These are phyloP conservation scores for Cutaneotrichosporon cavernicola DNA, from an alignment of 1,284 basidiomycete genomes.

Conservation along the genomic window DNA sequence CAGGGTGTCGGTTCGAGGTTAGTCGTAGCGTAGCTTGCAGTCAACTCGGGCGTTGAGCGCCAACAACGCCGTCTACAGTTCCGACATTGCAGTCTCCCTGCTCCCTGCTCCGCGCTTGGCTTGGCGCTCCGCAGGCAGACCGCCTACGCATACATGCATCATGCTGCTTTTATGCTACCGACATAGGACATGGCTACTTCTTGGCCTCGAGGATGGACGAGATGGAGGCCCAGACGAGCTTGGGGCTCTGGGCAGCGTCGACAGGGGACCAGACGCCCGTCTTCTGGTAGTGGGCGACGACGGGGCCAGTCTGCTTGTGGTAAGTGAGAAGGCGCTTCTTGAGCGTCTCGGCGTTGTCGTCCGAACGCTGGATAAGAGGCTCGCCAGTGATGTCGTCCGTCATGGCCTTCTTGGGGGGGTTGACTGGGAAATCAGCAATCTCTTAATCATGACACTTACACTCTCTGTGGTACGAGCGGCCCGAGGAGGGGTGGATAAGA, in stretches of 20 bases:
- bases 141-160: constrained; percentile 1
- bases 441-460: constrained; percentile 61
- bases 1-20: too few species aligned
- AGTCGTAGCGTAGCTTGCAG: too few species aligned
- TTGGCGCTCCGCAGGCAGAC: neutral
- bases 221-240: constrained; percentile 85
- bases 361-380: constrained; percentile 86
- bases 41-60: too few species aligned
- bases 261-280: constrained; percentile 84
- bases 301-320: constrained; percentile 88
- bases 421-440: constrained; percentile 55
- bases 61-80: too few species aligned
- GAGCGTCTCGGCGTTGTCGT: constrained; percentile 90
- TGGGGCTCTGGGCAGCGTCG: constrained; percentile 89
- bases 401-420: constrained; percentile 91
- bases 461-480: constrained; percentile 90
- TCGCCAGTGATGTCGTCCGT: constrained; percentile 94
- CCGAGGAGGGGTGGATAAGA: constrained; percentile 84
- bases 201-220: constrained; percentile 33
- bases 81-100: neutral
- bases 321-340: constrained; percentile 82
- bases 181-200: neutral
- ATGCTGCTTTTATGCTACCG: constrained; percentile 1
- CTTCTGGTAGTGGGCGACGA: constrained; percentile 94
- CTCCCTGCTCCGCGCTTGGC: neutral